phyloP scores from a whole-genome alignment of 805 yeast species.

The Ogataea saltuana region DNA sequence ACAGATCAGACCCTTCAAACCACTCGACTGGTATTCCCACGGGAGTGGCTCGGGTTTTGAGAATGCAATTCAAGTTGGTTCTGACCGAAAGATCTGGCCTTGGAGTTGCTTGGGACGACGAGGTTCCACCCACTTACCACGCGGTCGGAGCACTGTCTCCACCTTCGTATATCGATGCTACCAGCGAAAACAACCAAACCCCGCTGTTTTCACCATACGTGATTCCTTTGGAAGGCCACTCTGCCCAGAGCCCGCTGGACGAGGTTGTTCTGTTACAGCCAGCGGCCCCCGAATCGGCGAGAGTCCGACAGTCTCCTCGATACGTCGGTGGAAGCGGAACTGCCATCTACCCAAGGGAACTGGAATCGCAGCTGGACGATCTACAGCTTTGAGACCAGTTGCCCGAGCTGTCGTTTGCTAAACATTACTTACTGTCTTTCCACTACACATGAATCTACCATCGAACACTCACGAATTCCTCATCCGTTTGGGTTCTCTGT shows the following conservation, averaged over 20 bases:
- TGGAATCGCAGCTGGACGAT: slow-evolving; percentile 2
- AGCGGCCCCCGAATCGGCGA: slow-evolving; percentile 14
- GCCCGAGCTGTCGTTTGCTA: slow-evolving; percentile 6
- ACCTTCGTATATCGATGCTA: slow-evolving; percentile 63
- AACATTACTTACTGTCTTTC: background rate
- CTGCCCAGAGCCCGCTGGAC: slow-evolving; percentile 7
- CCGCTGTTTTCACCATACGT: slow-evolving; percentile 25
- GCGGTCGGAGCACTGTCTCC: slow-evolving; percentile 84
- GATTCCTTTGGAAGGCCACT: slow-evolving; percentile 23
- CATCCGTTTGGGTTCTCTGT: slow-evolving; percentile 12
- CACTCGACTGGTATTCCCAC: slow-evolving; percentile 70
- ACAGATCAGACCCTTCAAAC: slow-evolving; percentile 30
- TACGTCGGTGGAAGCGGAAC: background rate
- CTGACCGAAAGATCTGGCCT: slow-evolving; percentile 90
- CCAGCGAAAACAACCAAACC: slow-evolving; percentile 17
- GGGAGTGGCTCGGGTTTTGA: slow-evolving; percentile 89
- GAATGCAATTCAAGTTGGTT: slow-evolving; percentile 89
- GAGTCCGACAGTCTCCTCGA: slow-evolving; percentile 8
- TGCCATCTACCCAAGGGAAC: slow-evolving; percentile 1
- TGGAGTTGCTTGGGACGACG: slow-evolving; percentile 98
- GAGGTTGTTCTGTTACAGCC: slow-evolving; percentile 21
- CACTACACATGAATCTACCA: too few relatives aligned
- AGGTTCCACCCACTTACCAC: slow-evolving; percentile 95
- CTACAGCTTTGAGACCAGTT: background rate
- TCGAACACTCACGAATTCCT: slow-evolving; percentile 3